Base-by-base conservation (phyloP, 2,329 filamentous ascomycete species). In the Neurospora crassa region DNA sequence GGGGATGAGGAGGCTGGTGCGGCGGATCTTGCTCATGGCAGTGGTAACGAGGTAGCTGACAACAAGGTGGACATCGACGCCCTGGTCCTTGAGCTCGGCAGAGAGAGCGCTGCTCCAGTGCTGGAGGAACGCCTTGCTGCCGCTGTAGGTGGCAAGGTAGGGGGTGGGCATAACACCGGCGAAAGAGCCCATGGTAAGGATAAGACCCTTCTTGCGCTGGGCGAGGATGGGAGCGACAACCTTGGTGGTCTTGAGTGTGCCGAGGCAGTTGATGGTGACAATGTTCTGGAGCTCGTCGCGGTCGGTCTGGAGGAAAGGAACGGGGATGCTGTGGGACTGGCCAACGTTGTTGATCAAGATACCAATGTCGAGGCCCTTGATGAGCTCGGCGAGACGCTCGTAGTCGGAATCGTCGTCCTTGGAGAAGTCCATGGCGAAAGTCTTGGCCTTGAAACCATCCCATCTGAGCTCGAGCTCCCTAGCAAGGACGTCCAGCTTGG, bases 271-370 rank as follows among this genome's bases (percentile, higher is more conserved):
- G 86, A 99, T 94, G 69, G 90, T 94, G 81, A 99, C 90, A 78
- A 99, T 99, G 79, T 92, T 90, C 78, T 91, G 87, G 79, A 99
- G 88, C 83, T 98, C 96, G 72, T 91, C 85, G 78, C 89, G 86
- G 14, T 89, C 82, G 0, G 95, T 98, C 77, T 93, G 87, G 68
- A 91, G 84, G 83, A 99, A 99, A 0, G 94, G 87, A 0, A 97
- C 93, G 1, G 96, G 96, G 70, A 98, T 97, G 81, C 87, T 91
- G 85, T 99, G 96, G 81, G 92, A 96, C 81, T 94, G 91, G 75
- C 96, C 96, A 70, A 99, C 96, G 78, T 99, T 99, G 87, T 99
- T 99, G 85, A 99, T 87, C 74, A 99, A 84, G 73, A 99, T 91
- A 67, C 91, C 90, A 37, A 99, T 84, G 75, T 97, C 94, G 47